These are phyloP conservation scores for Coprinopsis sp. DNA, from an alignment of 768 basidiomycete genomes.

Conservation along the genomic window DNA sequence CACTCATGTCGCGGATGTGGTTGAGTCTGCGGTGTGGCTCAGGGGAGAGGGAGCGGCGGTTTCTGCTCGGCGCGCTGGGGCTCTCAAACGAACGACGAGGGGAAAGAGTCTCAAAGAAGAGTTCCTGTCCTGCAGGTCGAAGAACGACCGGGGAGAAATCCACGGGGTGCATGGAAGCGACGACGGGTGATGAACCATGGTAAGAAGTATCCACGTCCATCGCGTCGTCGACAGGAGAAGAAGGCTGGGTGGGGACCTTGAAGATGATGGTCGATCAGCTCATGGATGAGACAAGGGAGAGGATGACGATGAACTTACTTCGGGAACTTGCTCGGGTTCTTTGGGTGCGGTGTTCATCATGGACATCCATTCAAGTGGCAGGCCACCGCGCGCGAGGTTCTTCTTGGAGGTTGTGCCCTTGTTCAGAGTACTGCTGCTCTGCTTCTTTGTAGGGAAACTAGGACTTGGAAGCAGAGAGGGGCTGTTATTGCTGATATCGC, in stretches of 20 bases:
- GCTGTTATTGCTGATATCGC: slow-evolving; percentile 60
- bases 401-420: slow-evolving; percentile 43
- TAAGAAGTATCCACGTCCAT: slow-evolving; percentile 78
- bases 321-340: slow-evolving; percentile 19
- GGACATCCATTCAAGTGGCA: slow-evolving; percentile 61
- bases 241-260: slow-evolving; percentile 23
- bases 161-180: slow-evolving; percentile 18
- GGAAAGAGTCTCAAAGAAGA: slow-evolving; percentile 59
- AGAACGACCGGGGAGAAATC: slow-evolving; percentile 34
- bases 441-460: slow-evolving; percentile 27
- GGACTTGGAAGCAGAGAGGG: slow-evolving; percentile 27
- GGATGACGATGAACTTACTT: slow-evolving; percentile 25
- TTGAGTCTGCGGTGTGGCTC: slow-evolving; percentile 35
- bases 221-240: slow-evolving; percentile 54
- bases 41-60: slow-evolving; percentile 59
- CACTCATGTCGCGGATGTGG: slow-evolving; percentile 32
- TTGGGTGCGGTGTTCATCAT: slow-evolving; percentile 19
- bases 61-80: slow-evolving; percentile 37
- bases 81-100: slow-evolving; percentile 44
- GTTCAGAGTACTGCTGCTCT: slow-evolving; percentile 30
- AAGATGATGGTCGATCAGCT: not conserved
- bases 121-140: slow-evolving; percentile 46
- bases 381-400: slow-evolving; percentile 53
- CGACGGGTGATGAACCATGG: slow-evolving; percentile 26
- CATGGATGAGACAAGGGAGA: not conserved